phyloP scores from a whole-genome alignment of 1,284 basidiomycete genomes.

The Agaricales sp. region DNA sequence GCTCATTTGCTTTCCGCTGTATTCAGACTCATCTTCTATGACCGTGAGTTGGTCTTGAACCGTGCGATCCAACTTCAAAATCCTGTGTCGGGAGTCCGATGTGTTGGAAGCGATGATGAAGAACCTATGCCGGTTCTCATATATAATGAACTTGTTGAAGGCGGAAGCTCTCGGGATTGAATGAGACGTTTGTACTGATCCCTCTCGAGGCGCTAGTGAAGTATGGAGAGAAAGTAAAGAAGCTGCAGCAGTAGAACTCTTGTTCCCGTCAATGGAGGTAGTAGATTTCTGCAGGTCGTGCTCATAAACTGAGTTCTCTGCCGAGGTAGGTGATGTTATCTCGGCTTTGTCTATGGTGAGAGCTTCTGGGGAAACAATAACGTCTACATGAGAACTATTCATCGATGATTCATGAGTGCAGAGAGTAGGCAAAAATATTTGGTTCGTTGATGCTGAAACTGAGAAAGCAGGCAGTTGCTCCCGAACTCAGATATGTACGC shows the following conservation, averaged over 20 bases:
- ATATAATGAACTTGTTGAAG: constrained; percentile 85
- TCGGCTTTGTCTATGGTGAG: background rate
- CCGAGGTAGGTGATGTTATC: background rate
- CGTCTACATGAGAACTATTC: too few relatives aligned
- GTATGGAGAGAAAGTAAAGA: constrained; percentile 4
- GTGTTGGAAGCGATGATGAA: constrained; percentile 85
- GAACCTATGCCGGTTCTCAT: constrained; percentile 82
- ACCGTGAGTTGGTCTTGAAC: constrained; percentile 64
- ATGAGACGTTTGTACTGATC: constrained; percentile 8
- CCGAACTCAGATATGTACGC: too few relatives aligned
- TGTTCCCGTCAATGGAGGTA: background rate
- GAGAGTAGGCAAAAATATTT: too few relatives aligned
- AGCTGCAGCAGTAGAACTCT: background rate
- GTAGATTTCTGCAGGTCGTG: background rate
- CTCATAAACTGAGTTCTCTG: background rate
- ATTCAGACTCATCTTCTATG: constrained; percentile 81
- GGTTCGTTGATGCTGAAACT: too few relatives aligned
- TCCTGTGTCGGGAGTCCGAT: constrained; percentile 75
- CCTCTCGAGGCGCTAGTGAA: constrained; percentile 6
- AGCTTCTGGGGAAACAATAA: too few relatives aligned
- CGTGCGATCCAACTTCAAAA: constrained; percentile 88
- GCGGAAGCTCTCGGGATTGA: constrained; percentile 18
- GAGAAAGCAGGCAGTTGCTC: too few relatives aligned
- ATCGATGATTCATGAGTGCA: too few relatives aligned
- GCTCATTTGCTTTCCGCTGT: constrained; percentile 83